Evolutionary conservation across 139 green algal species (phyloP), one percentile per base, ranked within the genome.

Genomic region (Mychonastes homosphaera): DNA sequence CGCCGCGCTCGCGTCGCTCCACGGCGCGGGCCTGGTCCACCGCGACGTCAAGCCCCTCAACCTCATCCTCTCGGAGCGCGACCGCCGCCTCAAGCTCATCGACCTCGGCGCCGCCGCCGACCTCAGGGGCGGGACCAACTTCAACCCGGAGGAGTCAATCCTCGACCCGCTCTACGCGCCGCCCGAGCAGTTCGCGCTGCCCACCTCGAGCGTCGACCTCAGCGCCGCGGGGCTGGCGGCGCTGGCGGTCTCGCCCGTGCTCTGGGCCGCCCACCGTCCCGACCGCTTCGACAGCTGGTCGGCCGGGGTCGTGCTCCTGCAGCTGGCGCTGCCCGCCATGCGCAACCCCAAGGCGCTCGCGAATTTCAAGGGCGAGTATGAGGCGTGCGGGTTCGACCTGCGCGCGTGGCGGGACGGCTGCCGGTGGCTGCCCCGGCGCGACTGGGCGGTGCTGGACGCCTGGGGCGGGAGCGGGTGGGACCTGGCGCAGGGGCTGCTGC

Each of bases 221-320:
- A 48, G 77, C 27, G 77, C 78, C 53, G 65, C 70, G 12, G 36
- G 71, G 5, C 54, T 87, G 8, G 63, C 63, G 38, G 59, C 69
- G n/a, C 49, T 75, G 28, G 77, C 77, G 8, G 81, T 89, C 53
- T 86, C 77, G 10, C 83, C 88, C 26, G 76, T 96, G 74, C 81
- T 96, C 46, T 96, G 88, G 88, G 67, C 60, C 12, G 70, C 82
- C 49, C 79, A 91, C 79, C 83, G 84, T 50, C 88, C 88, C 8
- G 88, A 96, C 77, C 75, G 83, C 51, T 96, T 96, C 60, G 88
- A 96, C 77, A 84, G 71, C 34, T 96, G 84, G 76, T 87, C 76
- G 3, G 64, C 71, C 8, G 70, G 74, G 43, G 57, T 50, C 26
- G 45, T 66, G 30, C 32, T 72, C 32, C 39, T 66, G 47, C 54